Evolutionary conservation across 1,139 yeast species (phyloP), one percentile per base, ranked within the genome.

Genomic region (Hanseniaspora gamundiae): DNA sequence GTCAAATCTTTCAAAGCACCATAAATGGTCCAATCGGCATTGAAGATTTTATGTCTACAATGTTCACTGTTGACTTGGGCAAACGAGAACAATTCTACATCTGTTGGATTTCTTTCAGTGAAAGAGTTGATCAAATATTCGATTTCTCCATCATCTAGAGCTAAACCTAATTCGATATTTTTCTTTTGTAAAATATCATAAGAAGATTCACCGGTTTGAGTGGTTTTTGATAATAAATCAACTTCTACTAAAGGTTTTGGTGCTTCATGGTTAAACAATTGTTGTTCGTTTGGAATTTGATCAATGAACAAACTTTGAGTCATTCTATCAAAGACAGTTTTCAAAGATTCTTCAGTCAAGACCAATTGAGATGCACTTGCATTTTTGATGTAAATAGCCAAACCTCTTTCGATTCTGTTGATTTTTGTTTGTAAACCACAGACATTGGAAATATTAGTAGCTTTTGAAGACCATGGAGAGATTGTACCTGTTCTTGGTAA

Each of bases 11-110:
- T 84, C 56, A 73, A 65, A 47, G 75, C 72, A 43, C 86, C 88
- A 63, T 93, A 97, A 52, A 93, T 85, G 49, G 86, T 85, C 99
- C 99, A 93, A 57, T 85, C 94, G 42, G 99, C 98, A 59, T 93
- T 93, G 73, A 93, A 93, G 52, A 93, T 91, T 68, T 93, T 93
- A 70, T 93, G 99, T 65, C 99, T 85, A 71, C 99, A 93, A 68
- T 93, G 99, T 68, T 93, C 99, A 19, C 97, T 87, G 68, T 93
- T 93, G 54, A 93, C 98, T 67, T 93, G 99, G 41, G 98, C 98
- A 70, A 93, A 93, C 97, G 93, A 93, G 67, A 93, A 93, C 52
- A 93, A 71, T 65, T 93, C 99, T 22, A 88, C 97, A 62, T 93
- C 98, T 26, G 98, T 91, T 44, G 98, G 98, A 61, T 88, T 86